phyloP scores from a whole-genome alignment of 805 yeast species.

The Candida schatavii region DNA sequence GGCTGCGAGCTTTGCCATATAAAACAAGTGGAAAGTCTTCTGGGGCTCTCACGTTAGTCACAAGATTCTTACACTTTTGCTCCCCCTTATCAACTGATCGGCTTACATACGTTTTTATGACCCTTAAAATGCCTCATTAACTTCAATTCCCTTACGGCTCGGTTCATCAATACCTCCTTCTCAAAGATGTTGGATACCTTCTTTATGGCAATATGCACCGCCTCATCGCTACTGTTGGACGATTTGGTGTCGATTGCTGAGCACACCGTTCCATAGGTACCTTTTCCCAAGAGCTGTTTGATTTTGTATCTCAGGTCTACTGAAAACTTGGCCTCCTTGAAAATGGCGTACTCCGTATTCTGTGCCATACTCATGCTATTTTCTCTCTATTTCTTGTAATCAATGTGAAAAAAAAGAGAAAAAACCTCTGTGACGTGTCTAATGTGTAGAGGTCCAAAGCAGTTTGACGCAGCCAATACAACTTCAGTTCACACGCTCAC shows the following conservation, averaged over 20 bases:
- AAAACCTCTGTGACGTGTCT: too few relatives aligned
- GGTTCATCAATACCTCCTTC: constrained; percentile 61
- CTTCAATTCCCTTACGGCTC: constrained; percentile 83
- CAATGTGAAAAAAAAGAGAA: too few relatives aligned
- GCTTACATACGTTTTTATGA: constrained; percentile 67
- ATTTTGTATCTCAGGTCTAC: constrained; percentile 61
- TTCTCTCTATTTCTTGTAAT: too few relatives aligned
- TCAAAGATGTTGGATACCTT: constrained; percentile 70
- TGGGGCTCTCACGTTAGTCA: too few relatives aligned
- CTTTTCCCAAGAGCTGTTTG: constrained; percentile 65
- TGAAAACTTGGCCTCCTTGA: constrained; percentile 56
- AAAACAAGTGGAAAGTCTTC: too few relatives aligned
- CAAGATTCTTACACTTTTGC: background rate
- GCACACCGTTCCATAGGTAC: constrained; percentile 85
- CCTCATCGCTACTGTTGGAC: constrained; percentile 14
- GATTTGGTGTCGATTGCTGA: constrained; percentile 57
- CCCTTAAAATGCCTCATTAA: constrained; percentile 82
- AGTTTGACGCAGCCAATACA: too few relatives aligned
- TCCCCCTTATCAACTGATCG: background rate
- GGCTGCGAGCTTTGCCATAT: too few relatives aligned
- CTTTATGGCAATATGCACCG: constrained; percentile 66
- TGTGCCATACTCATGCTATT: background rate
- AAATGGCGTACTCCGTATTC: constrained; percentile 1
- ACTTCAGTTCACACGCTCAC: too few relatives aligned
- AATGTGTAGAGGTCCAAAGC: too few relatives aligned